These are phyloP conservation scores for Fagus sylvatica DNA, from an alignment of 306 rosid species.

Conservation along the genomic window DNA sequence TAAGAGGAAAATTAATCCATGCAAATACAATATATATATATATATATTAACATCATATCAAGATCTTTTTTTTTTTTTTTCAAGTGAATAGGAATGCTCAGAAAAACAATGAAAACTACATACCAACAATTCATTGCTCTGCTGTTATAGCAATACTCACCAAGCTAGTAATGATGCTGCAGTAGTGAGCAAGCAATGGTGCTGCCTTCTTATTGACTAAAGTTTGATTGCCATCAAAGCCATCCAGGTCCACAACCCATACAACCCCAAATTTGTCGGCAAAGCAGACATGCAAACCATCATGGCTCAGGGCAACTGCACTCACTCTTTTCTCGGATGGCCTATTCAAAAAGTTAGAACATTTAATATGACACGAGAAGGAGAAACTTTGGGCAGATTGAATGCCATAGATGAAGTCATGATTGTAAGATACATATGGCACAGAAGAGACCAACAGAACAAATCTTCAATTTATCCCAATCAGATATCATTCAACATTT, in stretches of 20 bases:
- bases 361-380: background rate
- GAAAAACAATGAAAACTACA: background rate
- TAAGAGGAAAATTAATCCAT: background rate
- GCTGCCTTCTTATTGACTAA: conserved; percentile 48
- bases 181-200: conserved; percentile 81
- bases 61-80: too few relatives aligned
- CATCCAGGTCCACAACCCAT: conserved; percentile 72
- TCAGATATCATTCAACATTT: background rate
- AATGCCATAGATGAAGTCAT: background rate
- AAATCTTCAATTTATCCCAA: too few relatives aligned
- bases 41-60: background rate
- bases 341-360: conserved; percentile 39
- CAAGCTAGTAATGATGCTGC: conserved; percentile 92
- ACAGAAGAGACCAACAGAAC: background rate
- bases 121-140: background rate
- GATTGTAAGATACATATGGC: background rate
- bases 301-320: conserved; percentile 75
- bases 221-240: conserved; percentile 35
- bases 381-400: background rate
- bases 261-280: conserved; percentile 96
- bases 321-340: conserved; percentile 86
- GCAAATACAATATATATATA: background rate
- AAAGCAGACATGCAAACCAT: conserved; percentile 68
- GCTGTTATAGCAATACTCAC: conserved; percentile 37
- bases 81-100: background rate